Percentiles rank a stretch among this genome's conserved stretches.
These are phyloP conservation scores for Komagataella phaffii DNA, from an alignment of 805 yeast genomes.

Conservation along the genomic window DNA sequence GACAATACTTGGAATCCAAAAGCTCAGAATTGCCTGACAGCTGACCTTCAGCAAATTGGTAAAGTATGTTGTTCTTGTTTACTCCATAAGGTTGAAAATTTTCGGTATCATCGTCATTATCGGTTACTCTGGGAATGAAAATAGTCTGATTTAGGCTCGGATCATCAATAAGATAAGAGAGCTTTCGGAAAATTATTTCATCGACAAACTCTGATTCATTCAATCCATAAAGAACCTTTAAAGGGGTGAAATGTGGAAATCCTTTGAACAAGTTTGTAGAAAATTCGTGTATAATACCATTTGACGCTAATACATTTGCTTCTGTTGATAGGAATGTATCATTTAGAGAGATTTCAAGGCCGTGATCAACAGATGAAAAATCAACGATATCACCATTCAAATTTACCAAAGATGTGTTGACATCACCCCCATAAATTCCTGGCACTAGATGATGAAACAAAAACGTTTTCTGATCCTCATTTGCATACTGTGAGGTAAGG, in stretches of 20 bases:
- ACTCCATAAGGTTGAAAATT: background rate
- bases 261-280: constrained; percentile 15
- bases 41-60: constrained; percentile 47
- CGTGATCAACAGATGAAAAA: background rate
- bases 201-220: constrained; percentile 50
- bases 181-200: constrained; percentile 51
- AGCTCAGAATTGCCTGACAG: constrained; percentile 24
- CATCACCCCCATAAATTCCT: constrained; percentile 32
- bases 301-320: constrained; percentile 28
- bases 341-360: background rate
- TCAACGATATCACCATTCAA: background rate
- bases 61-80: constrained; percentile 26
- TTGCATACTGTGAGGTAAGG: constrained; percentile 18
- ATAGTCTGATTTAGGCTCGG: constrained; percentile 40
- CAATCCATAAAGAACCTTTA: constrained; percentile 45
- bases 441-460: constrained; percentile 21
- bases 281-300: constrained; percentile 39
- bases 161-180: constrained; percentile 45
- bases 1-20: constrained; percentile 39
- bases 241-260: constrained; percentile 29
- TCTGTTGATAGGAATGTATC: background rate
- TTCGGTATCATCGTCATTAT: constrained; percentile 11
- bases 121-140: constrained; percentile 17
- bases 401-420: constrained; percentile 6
- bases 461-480: constrained; percentile 12